These are phyloP conservation scores for Wickerhamiella australiensis DNA, from an alignment of 805 yeast species.

Conservation along the genomic window DNA sequence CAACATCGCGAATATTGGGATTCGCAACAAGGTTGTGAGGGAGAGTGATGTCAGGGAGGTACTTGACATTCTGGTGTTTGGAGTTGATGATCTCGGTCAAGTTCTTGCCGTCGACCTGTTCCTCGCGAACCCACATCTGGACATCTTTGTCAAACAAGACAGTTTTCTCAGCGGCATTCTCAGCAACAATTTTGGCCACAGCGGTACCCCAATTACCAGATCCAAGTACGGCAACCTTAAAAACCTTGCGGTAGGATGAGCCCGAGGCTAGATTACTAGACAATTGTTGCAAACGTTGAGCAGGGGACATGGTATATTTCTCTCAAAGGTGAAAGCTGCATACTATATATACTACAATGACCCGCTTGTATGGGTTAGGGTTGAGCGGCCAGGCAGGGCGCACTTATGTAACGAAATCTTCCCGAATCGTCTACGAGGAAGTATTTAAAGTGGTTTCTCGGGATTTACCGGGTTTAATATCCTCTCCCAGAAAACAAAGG, in stretches of 20 bases:
- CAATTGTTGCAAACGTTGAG: slow-evolving; percentile 13
- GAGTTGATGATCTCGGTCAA: slow-evolving; percentile 85
- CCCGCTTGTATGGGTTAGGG: slow-evolving; percentile 2
- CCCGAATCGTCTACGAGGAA: not conserved
- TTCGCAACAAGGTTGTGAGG: slow-evolving; percentile 82
- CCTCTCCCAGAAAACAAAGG: not conserved
- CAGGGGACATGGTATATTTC: not conserved
- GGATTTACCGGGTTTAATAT: not conserved
- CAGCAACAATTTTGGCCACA: slow-evolving; percentile 89
- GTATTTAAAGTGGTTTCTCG: not conserved
- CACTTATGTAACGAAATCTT: not conserved
- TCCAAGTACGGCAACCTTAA: slow-evolving; percentile 67
- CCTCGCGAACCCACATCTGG: slow-evolving; percentile 96
- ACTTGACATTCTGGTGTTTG: slow-evolving; percentile 86
- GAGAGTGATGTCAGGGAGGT: slow-evolving; percentile 75
- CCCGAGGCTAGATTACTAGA: slow-evolving; percentile 11
- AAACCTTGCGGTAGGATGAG: slow-evolving; percentile 24
- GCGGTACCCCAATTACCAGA: slow-evolving; percentile 99
- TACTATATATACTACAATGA: not conserved
- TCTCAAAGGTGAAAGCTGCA: not conserved
- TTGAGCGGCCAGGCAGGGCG: not conserved
- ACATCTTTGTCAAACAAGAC: slow-evolving; percentile 60
- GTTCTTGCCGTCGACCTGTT: slow-evolving; percentile 56
- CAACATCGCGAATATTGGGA: slow-evolving; percentile 70
- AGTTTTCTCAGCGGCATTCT: slow-evolving; percentile 63